Base-by-base conservation (phyloP, 345 rosid species). In the Eucalyptus pauciflora region DNA sequence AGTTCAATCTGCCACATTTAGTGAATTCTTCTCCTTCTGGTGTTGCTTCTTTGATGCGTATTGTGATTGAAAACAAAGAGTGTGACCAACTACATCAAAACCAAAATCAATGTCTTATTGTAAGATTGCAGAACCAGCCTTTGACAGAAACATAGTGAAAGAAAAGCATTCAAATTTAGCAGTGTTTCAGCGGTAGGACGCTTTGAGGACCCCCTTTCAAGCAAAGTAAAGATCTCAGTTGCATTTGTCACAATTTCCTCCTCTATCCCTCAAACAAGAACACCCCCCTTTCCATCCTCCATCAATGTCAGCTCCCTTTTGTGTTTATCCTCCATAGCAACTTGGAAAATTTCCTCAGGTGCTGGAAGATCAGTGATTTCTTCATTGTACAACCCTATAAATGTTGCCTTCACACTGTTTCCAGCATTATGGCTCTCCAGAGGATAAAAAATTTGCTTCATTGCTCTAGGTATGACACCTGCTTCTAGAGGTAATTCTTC, bases 261-360 rank as follows among this genome's bases (percentile, higher is more conserved):
- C 90, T 98, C 99, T 88, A 98, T 33, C 88, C 99, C 99, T 92
- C 99, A 94, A 48, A 98, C 97, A 89, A 98, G 99, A 88, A 98
- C 98, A 56, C 98, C 99, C 99, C 99, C 98, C 90, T 98, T 98
- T n/a, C 99, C 99, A 89, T 98, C 98, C 93, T 97, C 99, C 99
- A 98, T 98, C n/a, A 95, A 92, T 85, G 97, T 99, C 89, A 97
- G 92, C 89, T 94, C 98, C 91, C 96, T 98, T 91, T 97, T 98
- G 91, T 95, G 99, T 91, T 96, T 98, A 83, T 98, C 99, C 80
- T 98, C 99, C 88, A 91, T 9, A 87, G 91, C 81, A 93, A 95
- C 93, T 92, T 87, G 94, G 8, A 98, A 94, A 87, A 96, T 90
- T 91, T 98, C 99, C 86, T 98, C 99, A 25, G 99, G 97, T 37